phyloP scores from a whole-genome alignment of 257 asterid species.

The Ballota nigra region DNA sequence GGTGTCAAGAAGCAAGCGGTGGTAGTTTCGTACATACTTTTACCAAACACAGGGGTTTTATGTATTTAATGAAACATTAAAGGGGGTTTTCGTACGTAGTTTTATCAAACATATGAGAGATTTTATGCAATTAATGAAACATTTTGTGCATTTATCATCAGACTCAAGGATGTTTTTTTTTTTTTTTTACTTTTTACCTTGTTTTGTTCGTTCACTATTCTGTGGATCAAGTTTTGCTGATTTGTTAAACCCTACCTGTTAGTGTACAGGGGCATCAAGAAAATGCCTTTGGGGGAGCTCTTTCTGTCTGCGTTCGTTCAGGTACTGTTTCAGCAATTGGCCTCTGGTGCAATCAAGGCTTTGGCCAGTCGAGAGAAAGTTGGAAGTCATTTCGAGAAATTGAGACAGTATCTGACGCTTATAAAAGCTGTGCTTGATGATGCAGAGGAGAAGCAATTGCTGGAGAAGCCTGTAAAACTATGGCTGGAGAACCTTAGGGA shows the following conservation, averaged over 20 bases:
- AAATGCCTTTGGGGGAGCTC: conserved; percentile 61
- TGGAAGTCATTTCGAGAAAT: conserved; percentile 40
- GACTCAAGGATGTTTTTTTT: no score
- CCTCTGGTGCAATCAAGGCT: conserved; percentile 32
- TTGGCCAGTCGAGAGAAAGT: conserved; percentile 57
- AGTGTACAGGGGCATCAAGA: conserved; percentile 13
- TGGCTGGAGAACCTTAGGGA: conserved; percentile 63
- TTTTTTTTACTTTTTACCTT: no score
- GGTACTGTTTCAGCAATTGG: conserved; percentile 50
- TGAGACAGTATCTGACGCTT: conserved; percentile 15
- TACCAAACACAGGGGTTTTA: no score
- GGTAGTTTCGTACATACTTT: no score
- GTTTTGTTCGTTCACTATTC: not conserved
- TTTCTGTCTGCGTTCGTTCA: conserved; percentile 56
- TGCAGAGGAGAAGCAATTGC: conserved; percentile 66
- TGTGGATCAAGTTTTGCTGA: conserved; percentile 6
- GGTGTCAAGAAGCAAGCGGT: no score
- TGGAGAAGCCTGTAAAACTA: conserved; percentile 29
- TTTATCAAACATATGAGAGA: no score
- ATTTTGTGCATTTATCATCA: no score
- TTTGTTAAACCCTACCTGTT: conserved; percentile 3
- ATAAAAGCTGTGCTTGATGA: conserved; percentile 51
- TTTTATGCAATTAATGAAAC: no score
- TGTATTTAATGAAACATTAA: no score
- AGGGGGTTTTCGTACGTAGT: no score